Evolutionary conservation across 2,329 filamentous ascomycete species (phyloP).

Genomic region (Pseudogymnoascus sp.): DNA sequence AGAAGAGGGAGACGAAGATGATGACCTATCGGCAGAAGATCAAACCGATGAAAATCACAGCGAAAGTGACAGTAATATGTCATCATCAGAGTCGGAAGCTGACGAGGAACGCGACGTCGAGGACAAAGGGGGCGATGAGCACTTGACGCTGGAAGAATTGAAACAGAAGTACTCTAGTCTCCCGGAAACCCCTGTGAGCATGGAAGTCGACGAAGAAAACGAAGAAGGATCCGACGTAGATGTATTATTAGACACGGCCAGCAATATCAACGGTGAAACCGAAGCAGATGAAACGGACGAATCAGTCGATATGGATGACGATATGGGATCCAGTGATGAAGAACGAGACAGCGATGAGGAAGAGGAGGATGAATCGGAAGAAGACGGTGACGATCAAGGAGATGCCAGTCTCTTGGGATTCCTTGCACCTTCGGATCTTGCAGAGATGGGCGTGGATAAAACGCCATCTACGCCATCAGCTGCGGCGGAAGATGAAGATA

Average conservation of each 20-base stretch:
- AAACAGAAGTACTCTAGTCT: slow-evolving; percentile 63
- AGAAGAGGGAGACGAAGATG: slow-evolving; percentile 31
- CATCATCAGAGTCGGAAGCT: slow-evolving; percentile 55
- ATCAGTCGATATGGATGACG: slow-evolving; percentile 63
- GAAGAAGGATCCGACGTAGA: not conserved
- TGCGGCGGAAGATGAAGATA: slow-evolving; percentile 15
- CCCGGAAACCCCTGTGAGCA: slow-evolving; percentile 37
- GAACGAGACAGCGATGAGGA: slow-evolving; percentile 38
- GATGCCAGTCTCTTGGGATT: slow-evolving; percentile 35
- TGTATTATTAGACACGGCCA: slow-evolving; percentile 19
- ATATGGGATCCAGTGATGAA: slow-evolving; percentile 52
- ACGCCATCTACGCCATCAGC: slow-evolving; percentile 12
- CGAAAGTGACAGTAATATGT: slow-evolving; percentile 52
- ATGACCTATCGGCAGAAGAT: slow-evolving; percentile 34
- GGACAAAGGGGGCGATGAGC: slow-evolving; percentile 52
- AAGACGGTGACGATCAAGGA: slow-evolving; percentile 38
- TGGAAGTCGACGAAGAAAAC: slow-evolving; percentile 25
- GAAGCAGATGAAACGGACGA: slow-evolving; percentile 52
- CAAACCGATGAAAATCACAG: slow-evolving; percentile 42
- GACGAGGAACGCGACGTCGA: slow-evolving; percentile 42
- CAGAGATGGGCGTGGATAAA: slow-evolving; percentile 29
- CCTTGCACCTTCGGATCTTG: slow-evolving; percentile 28
- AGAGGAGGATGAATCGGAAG: slow-evolving; percentile 30
- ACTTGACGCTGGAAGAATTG: slow-evolving; percentile 63
- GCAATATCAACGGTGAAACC: slow-evolving; percentile 24